Conservation (phyloP, 176 grass and related monocot species). For the Tillandsia leiboldiana region DNA sequence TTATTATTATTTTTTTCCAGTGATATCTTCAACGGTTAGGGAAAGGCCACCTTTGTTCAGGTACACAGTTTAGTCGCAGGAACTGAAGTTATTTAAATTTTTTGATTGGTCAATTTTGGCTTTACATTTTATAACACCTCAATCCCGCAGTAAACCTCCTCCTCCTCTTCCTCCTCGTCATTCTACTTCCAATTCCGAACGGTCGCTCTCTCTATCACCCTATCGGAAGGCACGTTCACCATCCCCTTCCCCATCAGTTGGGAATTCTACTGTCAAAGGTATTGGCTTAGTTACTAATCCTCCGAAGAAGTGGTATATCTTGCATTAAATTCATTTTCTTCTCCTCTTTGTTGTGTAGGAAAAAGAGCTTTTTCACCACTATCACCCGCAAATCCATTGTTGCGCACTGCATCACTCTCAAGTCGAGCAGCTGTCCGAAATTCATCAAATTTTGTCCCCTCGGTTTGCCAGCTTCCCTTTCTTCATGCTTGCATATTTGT, state of each 20-base stretch:
- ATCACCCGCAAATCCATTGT: constrained; percentile 45
- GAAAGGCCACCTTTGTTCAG: constrained; percentile 61
- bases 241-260: constrained; percentile 41
- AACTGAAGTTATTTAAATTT: not conserved
- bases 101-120: constrained; percentile 9
- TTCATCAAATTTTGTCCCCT: not conserved
- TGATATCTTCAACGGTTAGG: constrained; percentile 26
- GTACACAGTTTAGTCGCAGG: constrained; percentile 22
- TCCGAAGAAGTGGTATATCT: not conserved
- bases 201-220: constrained; percentile 45
- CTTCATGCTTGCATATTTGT: too few species aligned
- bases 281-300: not conserved
- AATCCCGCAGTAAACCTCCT: constrained; percentile 45
- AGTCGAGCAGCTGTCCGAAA: constrained; percentile 39
- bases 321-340: not conserved
- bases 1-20: constrained; percentile 16
- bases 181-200: constrained; percentile 32
- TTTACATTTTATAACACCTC: constrained; percentile 5
- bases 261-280: constrained; percentile 14
- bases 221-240: constrained; percentile 60
- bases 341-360: constrained; percentile 22
- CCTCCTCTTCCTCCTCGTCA: constrained; percentile 26
- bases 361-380: constrained; percentile 46
- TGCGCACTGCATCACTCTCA: constrained; percentile 46
- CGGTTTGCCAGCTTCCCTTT: not conserved